These are phyloP conservation scores for Spathaspora gorwiae DNA, from an alignment of 805 yeast species.

Conservation along the genomic window DNA sequence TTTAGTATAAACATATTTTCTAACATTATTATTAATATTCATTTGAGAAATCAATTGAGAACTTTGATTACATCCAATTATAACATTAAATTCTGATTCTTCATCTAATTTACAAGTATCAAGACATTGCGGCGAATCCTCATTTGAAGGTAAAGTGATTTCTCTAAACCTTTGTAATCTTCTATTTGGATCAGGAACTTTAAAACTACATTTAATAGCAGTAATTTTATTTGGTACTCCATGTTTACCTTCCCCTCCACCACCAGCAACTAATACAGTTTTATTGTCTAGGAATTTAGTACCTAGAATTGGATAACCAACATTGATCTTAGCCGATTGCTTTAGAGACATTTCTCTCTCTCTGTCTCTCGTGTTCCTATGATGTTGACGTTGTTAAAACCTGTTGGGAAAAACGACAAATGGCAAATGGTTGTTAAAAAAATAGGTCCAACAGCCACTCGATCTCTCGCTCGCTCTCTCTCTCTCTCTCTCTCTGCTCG, in stretches of 20 bases:
- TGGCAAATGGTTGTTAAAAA: too few relatives aligned
- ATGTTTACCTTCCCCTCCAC: constrained; percentile 92
- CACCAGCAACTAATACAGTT: constrained; percentile 76
- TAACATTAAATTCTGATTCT: constrained; percentile 40
- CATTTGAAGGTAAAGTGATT: constrained; percentile 53
- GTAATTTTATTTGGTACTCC: constrained; percentile 84
- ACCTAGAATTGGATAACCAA: constrained; percentile 79
- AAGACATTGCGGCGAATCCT: constrained; percentile 85
- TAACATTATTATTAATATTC: constrained; percentile 65
- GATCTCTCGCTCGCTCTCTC: too few relatives aligned
- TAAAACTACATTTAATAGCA: constrained; percentile 55
- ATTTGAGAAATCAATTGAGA: constrained; percentile 48
- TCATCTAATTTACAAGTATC: constrained; percentile 41
- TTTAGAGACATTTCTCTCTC: constrained; percentile 23
- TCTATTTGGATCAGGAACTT: constrained; percentile 36
- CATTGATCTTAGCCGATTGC: constrained; percentile 32
- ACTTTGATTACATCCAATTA: constrained; percentile 75
- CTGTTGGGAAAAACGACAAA: too few relatives aligned
- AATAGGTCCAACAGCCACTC: too few relatives aligned
- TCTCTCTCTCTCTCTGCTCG: too few relatives aligned
- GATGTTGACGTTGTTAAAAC: too few relatives aligned
- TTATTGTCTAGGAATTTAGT: constrained; percentile 62
- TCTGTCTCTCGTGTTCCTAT: too few relatives aligned
- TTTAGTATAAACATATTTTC: constrained; percentile 54
- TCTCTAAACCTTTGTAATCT: constrained; percentile 59